Conservation (phyloP, 1,139 yeast genomes). For the Geotrichum histeridarum region DNA sequence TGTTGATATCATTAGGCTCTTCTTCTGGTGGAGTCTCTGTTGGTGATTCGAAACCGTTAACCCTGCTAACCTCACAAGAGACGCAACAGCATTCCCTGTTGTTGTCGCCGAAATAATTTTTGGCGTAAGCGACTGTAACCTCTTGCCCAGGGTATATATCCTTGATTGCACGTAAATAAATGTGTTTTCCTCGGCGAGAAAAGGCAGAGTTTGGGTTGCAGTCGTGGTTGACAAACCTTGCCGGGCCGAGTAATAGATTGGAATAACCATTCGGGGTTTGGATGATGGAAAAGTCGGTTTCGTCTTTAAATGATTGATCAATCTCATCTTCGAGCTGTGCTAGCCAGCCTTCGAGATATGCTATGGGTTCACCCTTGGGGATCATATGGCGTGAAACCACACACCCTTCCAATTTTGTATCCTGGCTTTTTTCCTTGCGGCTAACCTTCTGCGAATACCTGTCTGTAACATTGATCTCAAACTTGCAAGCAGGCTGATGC, state of each 20-base stretch:
- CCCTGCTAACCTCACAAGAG: slow-evolving; percentile 39
- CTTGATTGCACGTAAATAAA: slow-evolving; percentile 37
- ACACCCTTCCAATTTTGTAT: slow-evolving; percentile 38
- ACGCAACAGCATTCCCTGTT: slow-evolving; percentile 45
- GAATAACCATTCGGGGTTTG: slow-evolving; percentile 36
- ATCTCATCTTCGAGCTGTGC: slow-evolving; percentile 42
- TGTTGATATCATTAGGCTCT: slow-evolving; percentile 12
- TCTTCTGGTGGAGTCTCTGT: slow-evolving; percentile 7
- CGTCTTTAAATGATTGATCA: slow-evolving; percentile 29
- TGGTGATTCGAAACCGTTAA: slow-evolving; percentile 17
- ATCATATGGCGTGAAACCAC: slow-evolving; percentile 38
- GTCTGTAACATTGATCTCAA: slow-evolving; percentile 44
- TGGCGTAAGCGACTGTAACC: slow-evolving; percentile 43
- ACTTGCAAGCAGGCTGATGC: slow-evolving; percentile 40
- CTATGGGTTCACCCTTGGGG: slow-evolving; percentile 37
- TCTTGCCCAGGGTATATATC: slow-evolving; percentile 44
- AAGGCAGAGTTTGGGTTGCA: slow-evolving; percentile 44
- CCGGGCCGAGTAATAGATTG: slow-evolving; percentile 46
- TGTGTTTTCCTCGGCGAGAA: slow-evolving; percentile 30
- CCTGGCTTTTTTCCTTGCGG: slow-evolving; percentile 13
- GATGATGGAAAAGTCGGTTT: slow-evolving; percentile 43
- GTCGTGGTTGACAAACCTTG: slow-evolving; percentile 47
- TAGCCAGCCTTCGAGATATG: slow-evolving; percentile 36
- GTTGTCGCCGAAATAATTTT: slow-evolving; percentile 42
- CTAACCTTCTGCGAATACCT: slow-evolving; percentile 31